Percentiles rank a stretch among this genome's conserved stretches.
phyloP scores from a whole-genome alignment of 805 yeast genomes.

The Saccharomycopsis oosterbeekiorum region DNA sequence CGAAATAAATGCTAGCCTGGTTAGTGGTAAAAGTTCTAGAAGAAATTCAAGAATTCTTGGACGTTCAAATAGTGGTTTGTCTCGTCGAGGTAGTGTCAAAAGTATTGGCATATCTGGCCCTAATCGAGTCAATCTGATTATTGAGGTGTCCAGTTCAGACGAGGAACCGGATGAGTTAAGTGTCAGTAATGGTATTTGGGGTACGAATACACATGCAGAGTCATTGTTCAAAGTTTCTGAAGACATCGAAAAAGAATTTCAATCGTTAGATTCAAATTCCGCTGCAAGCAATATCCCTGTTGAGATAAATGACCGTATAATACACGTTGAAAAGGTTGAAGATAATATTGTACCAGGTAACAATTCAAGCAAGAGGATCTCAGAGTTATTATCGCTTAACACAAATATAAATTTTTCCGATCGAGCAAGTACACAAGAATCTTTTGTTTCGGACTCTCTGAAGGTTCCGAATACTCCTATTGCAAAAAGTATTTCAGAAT shows the following conservation, averaged over 20 bases:
- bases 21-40: not conserved
- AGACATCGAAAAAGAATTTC: not conserved
- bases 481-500: not conserved
- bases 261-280: not conserved
- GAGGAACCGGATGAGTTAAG: conserved; percentile 8
- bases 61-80: not conserved
- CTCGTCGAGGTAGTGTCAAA: not conserved
- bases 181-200: conserved; percentile 7
- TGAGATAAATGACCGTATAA: not conserved
- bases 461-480: not conserved
- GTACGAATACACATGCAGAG: not conserved
- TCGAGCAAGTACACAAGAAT: not conserved
- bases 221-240: not conserved
- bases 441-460: not conserved
- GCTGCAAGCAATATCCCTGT: not conserved
- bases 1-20: not conserved
- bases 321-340: not conserved
- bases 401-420: not conserved
- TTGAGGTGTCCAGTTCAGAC: conserved; percentile 3
- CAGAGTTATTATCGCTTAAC: conserved; percentile 2
- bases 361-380: not conserved
- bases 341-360: not conserved
- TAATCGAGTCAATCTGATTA: not conserved
- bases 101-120: conserved; percentile 3
- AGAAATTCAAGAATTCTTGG: not conserved